Evolutionary conservation across 2,329 filamentous ascomycete species (phyloP).

Genomic region (Paramyrothecium roridum): DNA sequence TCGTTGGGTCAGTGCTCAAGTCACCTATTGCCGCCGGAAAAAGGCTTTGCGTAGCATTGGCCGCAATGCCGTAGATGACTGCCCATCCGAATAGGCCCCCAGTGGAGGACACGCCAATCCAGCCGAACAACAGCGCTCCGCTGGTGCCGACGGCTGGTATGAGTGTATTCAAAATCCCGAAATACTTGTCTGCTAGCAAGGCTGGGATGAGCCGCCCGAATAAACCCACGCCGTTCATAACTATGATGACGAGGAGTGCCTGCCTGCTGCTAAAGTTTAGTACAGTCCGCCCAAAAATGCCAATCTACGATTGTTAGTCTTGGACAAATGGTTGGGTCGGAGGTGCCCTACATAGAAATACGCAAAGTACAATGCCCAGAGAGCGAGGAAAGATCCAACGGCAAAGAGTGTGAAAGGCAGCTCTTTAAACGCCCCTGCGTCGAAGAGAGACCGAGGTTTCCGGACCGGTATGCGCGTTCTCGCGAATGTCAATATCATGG

Average conservation of each 20-base stretch:
- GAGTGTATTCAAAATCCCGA: constrained; percentile 11
- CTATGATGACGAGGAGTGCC: constrained; percentile 2
- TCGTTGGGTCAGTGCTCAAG: constrained; percentile 3
- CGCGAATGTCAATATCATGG: constrained; percentile 1
- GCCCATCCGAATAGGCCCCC: constrained; percentile 6
- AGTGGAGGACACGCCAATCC: background rate
- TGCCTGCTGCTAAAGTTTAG: background rate
- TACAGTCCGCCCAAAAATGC: background rate
- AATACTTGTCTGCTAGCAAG: constrained; percentile 11
- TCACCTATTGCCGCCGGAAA: constrained; percentile 1
- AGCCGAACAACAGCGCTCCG: constrained; percentile 3
- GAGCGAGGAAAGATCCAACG: background rate
- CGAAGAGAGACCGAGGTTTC: constrained; percentile 1
- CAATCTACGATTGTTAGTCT: background rate
- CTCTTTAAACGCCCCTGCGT: constrained; percentile 1
- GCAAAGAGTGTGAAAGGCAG: constrained; percentile 1
- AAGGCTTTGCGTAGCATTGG: constrained; percentile 2
- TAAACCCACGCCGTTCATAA: constrained; percentile 12
- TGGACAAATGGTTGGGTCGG: too few relatives aligned
- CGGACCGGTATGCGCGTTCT: background rate
- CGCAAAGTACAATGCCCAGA: constrained; percentile 3
- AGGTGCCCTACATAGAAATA: background rate
- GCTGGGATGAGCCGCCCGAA: constrained; percentile 12
- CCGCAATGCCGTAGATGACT: constrained; percentile 8
- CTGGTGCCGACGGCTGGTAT: constrained; percentile 6